Evolutionary conservation across 1,284 basidiomycete species (phyloP).

Genomic region (Apiotrichum porosum): DNA sequence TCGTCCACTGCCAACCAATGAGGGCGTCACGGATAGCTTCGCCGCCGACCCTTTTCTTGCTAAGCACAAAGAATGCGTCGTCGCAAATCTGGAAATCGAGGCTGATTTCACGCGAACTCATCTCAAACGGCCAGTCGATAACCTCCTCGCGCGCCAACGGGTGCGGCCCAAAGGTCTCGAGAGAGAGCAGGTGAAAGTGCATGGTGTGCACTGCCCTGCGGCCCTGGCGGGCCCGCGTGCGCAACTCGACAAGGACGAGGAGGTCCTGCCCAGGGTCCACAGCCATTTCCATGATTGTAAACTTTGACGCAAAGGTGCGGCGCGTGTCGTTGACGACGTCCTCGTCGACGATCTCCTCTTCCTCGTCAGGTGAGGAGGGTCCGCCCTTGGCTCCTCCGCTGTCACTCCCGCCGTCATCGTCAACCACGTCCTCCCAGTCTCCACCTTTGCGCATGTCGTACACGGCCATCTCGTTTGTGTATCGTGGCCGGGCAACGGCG

Average conservation of each 20-base stretch:
- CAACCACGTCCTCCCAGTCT: constrained; percentile 21
- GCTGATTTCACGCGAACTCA: constrained; percentile 12
- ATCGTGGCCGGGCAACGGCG: too few species aligned
- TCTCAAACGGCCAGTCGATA: constrained; percentile 24
- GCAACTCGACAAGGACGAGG: constrained; percentile 36
- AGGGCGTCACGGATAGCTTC: constrained; percentile 23
- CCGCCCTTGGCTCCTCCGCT: too few species aligned
- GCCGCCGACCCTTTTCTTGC: constrained; percentile 6
- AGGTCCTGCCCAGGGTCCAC: constrained; percentile 48
- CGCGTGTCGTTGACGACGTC: constrained; percentile 11
- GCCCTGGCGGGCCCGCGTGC: constrained; percentile 10
- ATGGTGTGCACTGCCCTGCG: constrained; percentile 13
- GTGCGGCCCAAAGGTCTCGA: constrained; percentile 42
- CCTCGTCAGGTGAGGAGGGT: neutral
- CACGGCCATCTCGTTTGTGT: constrained; percentile 18
- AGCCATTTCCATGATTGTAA: constrained; percentile 43
- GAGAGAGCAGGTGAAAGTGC: constrained; percentile 36
- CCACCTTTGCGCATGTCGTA: constrained; percentile 26
- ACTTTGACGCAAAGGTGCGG: constrained; percentile 26
- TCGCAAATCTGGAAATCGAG: constrained; percentile 47
- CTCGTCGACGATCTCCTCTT: constrained; percentile 9
- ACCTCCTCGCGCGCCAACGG: constrained; percentile 30
- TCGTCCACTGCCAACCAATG: constrained; percentile 46
- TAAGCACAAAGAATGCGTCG: constrained; percentile 42
- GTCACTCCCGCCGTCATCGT: neutral